Conservation (phyloP, 805 yeast species). For the Zygosaccharomyces pseudorouxii region DNA sequence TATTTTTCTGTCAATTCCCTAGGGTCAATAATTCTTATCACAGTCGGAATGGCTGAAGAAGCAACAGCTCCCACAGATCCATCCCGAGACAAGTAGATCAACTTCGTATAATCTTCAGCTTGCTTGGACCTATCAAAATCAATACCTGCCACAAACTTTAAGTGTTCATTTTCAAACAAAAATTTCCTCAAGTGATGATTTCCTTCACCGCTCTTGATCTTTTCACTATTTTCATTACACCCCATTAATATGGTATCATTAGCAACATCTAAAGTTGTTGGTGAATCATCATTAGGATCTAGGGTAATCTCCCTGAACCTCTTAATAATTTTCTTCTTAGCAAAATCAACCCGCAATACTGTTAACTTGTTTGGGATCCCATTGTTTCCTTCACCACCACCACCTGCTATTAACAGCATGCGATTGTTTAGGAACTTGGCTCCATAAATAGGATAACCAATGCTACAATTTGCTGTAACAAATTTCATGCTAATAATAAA, state of each 20-base stretch:
- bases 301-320: slow-evolving; percentile 58
- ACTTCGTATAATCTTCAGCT: slow-evolving; percentile 54
- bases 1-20: slow-evolving; percentile 49
- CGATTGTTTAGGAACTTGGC: slow-evolving; percentile 61
- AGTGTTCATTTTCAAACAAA: slow-evolving; percentile 54
- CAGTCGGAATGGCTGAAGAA: slow-evolving; percentile 61
- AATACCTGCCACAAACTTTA: slow-evolving; percentile 54
- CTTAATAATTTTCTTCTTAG: slow-evolving; percentile 44
- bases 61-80: slow-evolving; percentile 64
- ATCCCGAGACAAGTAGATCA: slow-evolving; percentile 52
- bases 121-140: slow-evolving; percentile 49
- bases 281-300: slow-evolving; percentile 74
- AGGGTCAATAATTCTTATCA: slow-evolving; percentile 56
- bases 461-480: slow-evolving; percentile 25
- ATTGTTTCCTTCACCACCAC: slow-evolving; percentile 92
- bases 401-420: slow-evolving; percentile 75
- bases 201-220: slow-evolving; percentile 50
- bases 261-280: slow-evolving; percentile 66
- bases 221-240: slow-evolving; percentile 62
- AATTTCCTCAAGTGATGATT: slow-evolving; percentile 73
- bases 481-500: slow-evolving; percentile 21
- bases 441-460: slow-evolving; percentile 78
- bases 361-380: slow-evolving; percentile 84
- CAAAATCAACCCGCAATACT: slow-evolving; percentile 54
- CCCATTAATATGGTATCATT: slow-evolving; percentile 58